Conservation (phyloP, 176 grass and related monocot genomes). For the Aegilops sharonensis region DNA sequence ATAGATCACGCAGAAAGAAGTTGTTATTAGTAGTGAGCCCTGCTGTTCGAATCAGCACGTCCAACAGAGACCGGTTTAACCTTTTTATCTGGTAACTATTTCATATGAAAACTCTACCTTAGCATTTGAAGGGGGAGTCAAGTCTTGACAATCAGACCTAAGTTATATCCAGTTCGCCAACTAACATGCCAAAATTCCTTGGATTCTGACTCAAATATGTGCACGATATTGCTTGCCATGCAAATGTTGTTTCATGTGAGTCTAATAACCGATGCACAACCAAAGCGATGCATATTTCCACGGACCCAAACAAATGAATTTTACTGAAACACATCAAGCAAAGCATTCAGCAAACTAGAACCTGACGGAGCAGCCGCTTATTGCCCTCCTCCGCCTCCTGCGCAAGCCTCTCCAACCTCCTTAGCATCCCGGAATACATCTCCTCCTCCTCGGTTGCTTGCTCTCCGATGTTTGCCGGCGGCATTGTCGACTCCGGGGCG, state of each 20-base stretch:
- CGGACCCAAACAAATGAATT: neutral
- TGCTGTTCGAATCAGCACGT: neutral
- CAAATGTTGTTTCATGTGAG: neutral
- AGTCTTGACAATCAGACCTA: neutral
- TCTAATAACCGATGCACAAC: neutral
- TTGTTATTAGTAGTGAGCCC: neutral
- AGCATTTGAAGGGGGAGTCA: neutral
- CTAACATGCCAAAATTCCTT: neutral
- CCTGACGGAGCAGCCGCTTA: slow-evolving; percentile 31
- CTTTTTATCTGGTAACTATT: slow-evolving; percentile 13
- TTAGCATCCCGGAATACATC: slow-evolving; percentile 29
- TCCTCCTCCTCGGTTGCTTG: too few species aligned
- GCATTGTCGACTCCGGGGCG: slow-evolving; percentile 33
- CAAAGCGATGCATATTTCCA: neutral
- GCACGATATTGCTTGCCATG: neutral
- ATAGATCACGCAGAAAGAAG: neutral
- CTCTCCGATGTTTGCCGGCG: neutral
- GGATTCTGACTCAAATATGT: neutral
- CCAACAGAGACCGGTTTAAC: neutral
- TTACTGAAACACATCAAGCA: neutral
- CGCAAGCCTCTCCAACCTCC: slow-evolving; percentile 38
- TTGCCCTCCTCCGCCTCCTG: slow-evolving; percentile 30
- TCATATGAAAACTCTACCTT: neutral
- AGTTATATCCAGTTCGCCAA: neutral
- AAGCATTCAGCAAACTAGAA: neutral